phyloP scores from a whole-genome alignment of 2,329 filamentous ascomycete species.

The Drechslerella coelobrocha region DNA sequence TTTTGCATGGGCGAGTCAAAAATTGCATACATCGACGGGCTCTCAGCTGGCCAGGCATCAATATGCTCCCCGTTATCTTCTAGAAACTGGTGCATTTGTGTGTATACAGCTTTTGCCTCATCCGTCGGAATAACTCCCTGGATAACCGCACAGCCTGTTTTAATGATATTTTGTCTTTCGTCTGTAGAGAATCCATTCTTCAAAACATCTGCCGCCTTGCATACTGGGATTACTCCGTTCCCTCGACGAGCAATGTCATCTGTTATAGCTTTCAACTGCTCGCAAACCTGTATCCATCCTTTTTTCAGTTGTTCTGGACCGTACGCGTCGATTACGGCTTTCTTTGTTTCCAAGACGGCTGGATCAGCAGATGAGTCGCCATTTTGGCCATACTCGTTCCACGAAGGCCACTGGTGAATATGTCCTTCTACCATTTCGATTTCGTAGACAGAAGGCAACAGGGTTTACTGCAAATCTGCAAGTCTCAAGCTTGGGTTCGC shows the following conservation, averaged over 20 bases:
- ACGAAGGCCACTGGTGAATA: constrained; percentile 54
- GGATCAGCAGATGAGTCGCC: constrained; percentile 51
- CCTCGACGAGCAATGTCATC: constrained; percentile 58
- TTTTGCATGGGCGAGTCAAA: constrained; percentile 60
- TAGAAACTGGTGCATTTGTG: constrained; percentile 57
- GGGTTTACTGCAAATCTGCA: background rate
- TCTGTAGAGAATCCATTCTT: constrained; percentile 47
- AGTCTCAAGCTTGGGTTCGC: too few species aligned
- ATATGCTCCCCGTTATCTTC: constrained; percentile 56
- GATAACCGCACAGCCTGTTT: constrained; percentile 55
- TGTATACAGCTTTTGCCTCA: constrained; percentile 54
- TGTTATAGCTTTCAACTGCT: constrained; percentile 57
- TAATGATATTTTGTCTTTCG: constrained; percentile 55
- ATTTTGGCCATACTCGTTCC: constrained; percentile 53
- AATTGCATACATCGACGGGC: constrained; percentile 59
- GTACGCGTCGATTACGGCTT: constrained; percentile 58
- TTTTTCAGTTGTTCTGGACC: constrained; percentile 57
- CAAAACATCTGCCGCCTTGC: constrained; percentile 56
- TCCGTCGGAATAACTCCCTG: constrained; percentile 52
- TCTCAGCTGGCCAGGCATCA: constrained; percentile 58
- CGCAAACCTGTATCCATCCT: constrained; percentile 60
- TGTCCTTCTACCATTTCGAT: constrained; percentile 50
- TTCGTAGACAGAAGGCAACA: background rate
- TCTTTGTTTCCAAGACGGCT: constrained; percentile 56
- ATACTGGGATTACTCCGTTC: constrained; percentile 57